These are phyloP conservation scores for Lyophyllum shimeji DNA, from an alignment of 768 basidiomycete species.

Conservation along the genomic window DNA sequence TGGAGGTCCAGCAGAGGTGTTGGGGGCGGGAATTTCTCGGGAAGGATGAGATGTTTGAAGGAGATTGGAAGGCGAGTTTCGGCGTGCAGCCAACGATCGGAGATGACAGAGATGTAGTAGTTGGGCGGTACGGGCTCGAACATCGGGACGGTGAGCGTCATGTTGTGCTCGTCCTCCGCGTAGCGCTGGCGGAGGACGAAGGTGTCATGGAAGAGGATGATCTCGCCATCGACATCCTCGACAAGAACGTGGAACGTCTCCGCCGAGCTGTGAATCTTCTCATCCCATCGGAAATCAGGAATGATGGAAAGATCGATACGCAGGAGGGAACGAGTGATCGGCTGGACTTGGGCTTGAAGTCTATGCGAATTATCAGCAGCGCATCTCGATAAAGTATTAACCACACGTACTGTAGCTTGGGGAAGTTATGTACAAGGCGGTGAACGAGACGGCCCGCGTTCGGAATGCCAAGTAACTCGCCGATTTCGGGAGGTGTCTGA, in stretches of 20 bases:
- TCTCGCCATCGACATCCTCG: constrained; percentile 96
- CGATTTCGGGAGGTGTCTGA: constrained; percentile 83
- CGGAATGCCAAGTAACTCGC: constrained; percentile 91
- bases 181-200: constrained; percentile 92
- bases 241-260: constrained; percentile 94
- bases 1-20: constrained; percentile 94
- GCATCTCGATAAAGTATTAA: background rate
- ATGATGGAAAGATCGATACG: constrained; percentile 91
- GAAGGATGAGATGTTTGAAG: constrained; percentile 97
- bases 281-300: constrained; percentile 99
- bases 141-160: constrained; percentile 95
- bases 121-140: constrained; percentile 97
- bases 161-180: constrained; percentile 90
- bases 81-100: constrained; percentile 94
- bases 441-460: constrained; percentile 93
- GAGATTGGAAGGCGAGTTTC: constrained; percentile 94
- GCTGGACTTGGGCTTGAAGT: constrained; percentile 93
- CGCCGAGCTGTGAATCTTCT: constrained; percentile 84
- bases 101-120: constrained; percentile 94
- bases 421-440: constrained; percentile 93
- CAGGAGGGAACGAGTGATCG: constrained; percentile 90
- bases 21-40: constrained; percentile 92
- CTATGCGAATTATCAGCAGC: constrained; percentile 31
- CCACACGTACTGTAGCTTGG: constrained; percentile 76
- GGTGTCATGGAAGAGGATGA: constrained; percentile 91